Base-by-base conservation (phyloP, 2,329 filamentous ascomycete species). In the Apiospora koreana region DNA sequence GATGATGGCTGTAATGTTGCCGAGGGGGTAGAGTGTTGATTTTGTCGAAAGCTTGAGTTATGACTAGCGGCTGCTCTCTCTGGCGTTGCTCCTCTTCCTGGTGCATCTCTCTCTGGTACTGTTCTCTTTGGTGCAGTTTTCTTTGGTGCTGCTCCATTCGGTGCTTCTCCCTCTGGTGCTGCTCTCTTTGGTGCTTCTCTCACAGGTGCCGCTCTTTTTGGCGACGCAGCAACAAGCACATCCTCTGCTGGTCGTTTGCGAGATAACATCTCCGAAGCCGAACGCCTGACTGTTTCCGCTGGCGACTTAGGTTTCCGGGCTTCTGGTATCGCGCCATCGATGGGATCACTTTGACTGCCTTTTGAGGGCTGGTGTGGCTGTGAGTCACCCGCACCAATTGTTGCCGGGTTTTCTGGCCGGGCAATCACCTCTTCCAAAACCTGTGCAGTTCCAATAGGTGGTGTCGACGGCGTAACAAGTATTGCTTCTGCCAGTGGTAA, bases 191-290 rank as follows among this genome's bases (percentile, higher is more conserved):
- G 41, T 8, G 35, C 35, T 35, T 35, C 35, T 35, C 3, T 35
- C 35, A 4, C 35, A 4, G 35, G 35, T 35, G 41, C 3, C 16
- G 14, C 8, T 43, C 41, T 43, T 5, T 43, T 43, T 35, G 50
- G 50, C 2, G 31, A 21, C 14, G 50, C 50, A 58, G 25, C 50
- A 35, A 28, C n/a, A 25, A 66, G 25, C 14, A 43, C 64, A 14
- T 66, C 50, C 25, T 21, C 25, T 38, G 72, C 71, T 14, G 46
- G 6, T 43, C 74, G 69, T 43, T 75, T 75, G 38, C 68, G 68
- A 28, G 70, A 43, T 2, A 42, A 66, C 12, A 69, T 70, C 46
- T 73, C 73, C 7, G 72, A 73, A 18, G 70, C 28, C 46, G 74
- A 73, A 25, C 68, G 69, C 4, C 69, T 67, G n/a, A 46, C 14